Base-by-base conservation (phyloP, 2,329 filamentous ascomycete genomes). In the Hypoxylon sp. region DNA sequence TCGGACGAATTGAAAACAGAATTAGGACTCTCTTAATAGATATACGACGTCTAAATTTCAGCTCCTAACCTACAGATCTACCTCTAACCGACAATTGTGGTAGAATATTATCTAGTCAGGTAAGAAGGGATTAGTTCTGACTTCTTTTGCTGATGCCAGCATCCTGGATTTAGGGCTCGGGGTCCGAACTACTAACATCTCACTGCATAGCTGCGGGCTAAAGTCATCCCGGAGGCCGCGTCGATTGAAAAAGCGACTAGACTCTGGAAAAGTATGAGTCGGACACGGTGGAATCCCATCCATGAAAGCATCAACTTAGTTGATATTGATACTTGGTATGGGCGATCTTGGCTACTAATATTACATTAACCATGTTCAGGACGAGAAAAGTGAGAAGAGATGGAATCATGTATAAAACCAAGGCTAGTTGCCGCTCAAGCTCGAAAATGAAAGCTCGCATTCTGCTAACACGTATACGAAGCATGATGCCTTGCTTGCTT, bases 401-500 rank as follows among this genome's bases (percentile, higher is more conserved):
- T 32, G 5, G 6, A 45, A 2, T 14, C 11, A 19, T 55, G 38
- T 55, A 43, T 55, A 55, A 43, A 25, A 28, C 4, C 30, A 21
- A 51, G 10, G 2, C 38, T 28, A 28, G 3, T 38, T 14, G 21
- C 36, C 7, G 17, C 28, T 51, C 25, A 19, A 6, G 1, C n/a
- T 50, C 34, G 14, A 50, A 17, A 2, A 51, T 51, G 48, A 51
- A 34, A 34, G 9, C 14, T 13, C 30, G 13, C n/a, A 19, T 43
- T 23, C 23, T 19, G n/a, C 7, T 19, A 43, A 28, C 23, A 23
- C 6, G 1, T 23, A n/a, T n/a, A n/a, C n/a, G n/a, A 55, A 69
- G 19, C 71, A 73, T n/a, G 71, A 73, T 43, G 53, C 65, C 3
- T 38, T 88, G 48, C 77, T 81, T 69, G 82, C 83, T 5, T 76